Evolutionary conservation across 441 rosid species (phyloP).

Genomic region (Manihot esculenta): DNA sequence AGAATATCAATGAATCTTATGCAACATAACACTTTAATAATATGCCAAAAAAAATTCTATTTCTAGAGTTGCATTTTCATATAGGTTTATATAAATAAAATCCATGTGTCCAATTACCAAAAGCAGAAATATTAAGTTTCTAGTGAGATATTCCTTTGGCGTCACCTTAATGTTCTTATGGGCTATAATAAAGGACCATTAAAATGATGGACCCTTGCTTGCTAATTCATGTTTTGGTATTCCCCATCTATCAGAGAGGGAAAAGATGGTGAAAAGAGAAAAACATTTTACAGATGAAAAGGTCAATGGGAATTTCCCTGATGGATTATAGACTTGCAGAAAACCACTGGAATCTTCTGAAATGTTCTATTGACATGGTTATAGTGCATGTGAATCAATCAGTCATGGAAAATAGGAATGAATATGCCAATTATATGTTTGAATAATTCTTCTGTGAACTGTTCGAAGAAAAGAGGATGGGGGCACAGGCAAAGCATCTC

Average conservation of each 20-base stretch:
- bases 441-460: constrained; percentile 1
- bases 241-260: constrained; percentile 4
- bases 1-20: not conserved
- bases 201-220: constrained; percentile 17
- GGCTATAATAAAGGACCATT: constrained; percentile 20
- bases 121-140: constrained; percentile 23
- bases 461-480: not conserved
- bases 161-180: constrained; percentile 16
- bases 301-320: constrained; percentile 21
- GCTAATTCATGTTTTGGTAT: constrained; percentile 4
- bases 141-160: constrained; percentile 12
- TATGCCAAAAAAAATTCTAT: constrained; percentile 19
- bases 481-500: not conserved
- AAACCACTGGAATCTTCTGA: constrained; percentile 1
- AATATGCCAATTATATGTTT: not conserved
- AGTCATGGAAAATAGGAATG: constrained; percentile 3
- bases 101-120: constrained; percentile 17
- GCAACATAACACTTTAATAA: constrained; percentile 19
- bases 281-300: constrained; percentile 7
- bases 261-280: constrained; percentile 12
- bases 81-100: constrained; percentile 25
- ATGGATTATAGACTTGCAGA: constrained; percentile 22
- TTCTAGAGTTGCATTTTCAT: constrained; percentile 19
- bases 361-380: constrained; percentile 19
- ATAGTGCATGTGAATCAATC: constrained; percentile 14